phyloP scores from a whole-genome alignment of 441 rosid genomes.

The Viola pubescens region DNA sequence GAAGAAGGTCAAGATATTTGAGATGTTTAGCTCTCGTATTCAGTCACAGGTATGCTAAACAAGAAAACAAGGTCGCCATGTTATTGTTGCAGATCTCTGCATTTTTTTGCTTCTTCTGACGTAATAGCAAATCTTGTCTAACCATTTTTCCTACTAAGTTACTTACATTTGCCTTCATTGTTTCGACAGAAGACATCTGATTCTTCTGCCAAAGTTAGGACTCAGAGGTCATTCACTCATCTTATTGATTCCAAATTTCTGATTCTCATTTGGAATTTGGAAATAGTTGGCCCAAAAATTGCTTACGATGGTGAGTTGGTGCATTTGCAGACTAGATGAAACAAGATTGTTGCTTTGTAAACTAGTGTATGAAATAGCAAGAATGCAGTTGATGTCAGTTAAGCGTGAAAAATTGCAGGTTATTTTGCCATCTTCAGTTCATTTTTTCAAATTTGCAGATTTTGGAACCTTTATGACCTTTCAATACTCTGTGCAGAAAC shows the following conservation, averaged over 20 bases:
- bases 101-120: slow-evolving; percentile 2
- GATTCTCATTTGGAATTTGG: slow-evolving; percentile 5
- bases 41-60: slow-evolving; percentile 49
- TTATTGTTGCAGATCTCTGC: too few species aligned
- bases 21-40: slow-evolving; percentile 49
- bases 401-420: slow-evolving; percentile 60
- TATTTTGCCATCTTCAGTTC: slow-evolving; percentile 18
- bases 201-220: slow-evolving; percentile 27
- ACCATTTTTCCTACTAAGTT: slow-evolving; percentile 8
- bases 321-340: slow-evolving; percentile 53
- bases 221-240: slow-evolving; percentile 39
- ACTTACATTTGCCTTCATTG: slow-evolving; percentile 23
- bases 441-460: neutral
- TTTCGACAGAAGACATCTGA: slow-evolving; percentile 36
- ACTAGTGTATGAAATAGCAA: slow-evolving; percentile 57
- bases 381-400: slow-evolving; percentile 44
- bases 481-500: slow-evolving; percentile 47
- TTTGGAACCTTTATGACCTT: slow-evolving; percentile 19
- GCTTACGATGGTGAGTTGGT: slow-evolving; percentile 20
- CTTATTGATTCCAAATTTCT: neutral
- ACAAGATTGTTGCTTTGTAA: slow-evolving; percentile 42
- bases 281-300: slow-evolving; percentile 14
- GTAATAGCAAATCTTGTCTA: slow-evolving; percentile 8
- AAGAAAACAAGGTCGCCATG: slow-evolving; percentile 2
- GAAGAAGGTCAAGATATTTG: slow-evolving; percentile 45